Conservation (phyloP, 2,329 filamentous ascomycete species). For the Pseudogymnoascus sp. region DNA sequence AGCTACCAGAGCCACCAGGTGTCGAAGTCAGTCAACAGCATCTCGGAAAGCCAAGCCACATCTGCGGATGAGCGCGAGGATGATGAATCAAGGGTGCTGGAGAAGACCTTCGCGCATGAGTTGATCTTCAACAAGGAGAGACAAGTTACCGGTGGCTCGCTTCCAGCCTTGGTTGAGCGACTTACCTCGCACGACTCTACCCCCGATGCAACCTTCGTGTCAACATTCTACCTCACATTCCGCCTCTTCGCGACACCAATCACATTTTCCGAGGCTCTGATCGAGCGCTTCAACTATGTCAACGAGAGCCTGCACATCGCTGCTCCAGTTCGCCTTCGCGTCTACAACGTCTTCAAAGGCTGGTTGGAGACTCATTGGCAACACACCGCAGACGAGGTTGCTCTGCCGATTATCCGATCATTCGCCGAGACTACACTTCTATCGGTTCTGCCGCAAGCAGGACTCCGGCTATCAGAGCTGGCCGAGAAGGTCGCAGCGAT, state of each 20-base stretch:
- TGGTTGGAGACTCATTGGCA: slow-evolving; percentile 97
- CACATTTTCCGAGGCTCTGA: slow-evolving; percentile 71
- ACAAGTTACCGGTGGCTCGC: slow-evolving; percentile 83
- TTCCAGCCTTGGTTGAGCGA: slow-evolving; percentile 86
- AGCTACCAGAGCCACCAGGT: slow-evolving; percentile 37
- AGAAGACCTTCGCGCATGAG: slow-evolving; percentile 85
- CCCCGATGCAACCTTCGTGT: slow-evolving; percentile 84
- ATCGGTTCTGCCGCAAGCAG: slow-evolving; percentile 63
- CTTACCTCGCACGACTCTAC: slow-evolving; percentile 89
- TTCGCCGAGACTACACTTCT: slow-evolving; percentile 72
- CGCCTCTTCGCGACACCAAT: slow-evolving; percentile 78
- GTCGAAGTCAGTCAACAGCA: slow-evolving; percentile 60
- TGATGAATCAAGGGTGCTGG: slow-evolving; percentile 74
- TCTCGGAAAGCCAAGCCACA: slow-evolving; percentile 51
- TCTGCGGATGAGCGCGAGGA: slow-evolving; percentile 70
- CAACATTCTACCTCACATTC: slow-evolving; percentile 94
- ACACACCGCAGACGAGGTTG: slow-evolving; percentile 66
- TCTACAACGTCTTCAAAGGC: slow-evolving; percentile 94
- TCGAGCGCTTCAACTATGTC: slow-evolving; percentile 88
- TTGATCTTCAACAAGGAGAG: slow-evolving; percentile 91
- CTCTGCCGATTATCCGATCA: slow-evolving; percentile 63
- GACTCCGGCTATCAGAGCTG: slow-evolving; percentile 71
- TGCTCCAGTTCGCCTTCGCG: slow-evolving; percentile 73
- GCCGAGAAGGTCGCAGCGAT: slow-evolving; percentile 67
- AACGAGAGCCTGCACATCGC: slow-evolving; percentile 67